Evolutionary conservation across 192 early-diverging fungal species (phyloP).

Genomic region (Dissophora ornata): DNA sequence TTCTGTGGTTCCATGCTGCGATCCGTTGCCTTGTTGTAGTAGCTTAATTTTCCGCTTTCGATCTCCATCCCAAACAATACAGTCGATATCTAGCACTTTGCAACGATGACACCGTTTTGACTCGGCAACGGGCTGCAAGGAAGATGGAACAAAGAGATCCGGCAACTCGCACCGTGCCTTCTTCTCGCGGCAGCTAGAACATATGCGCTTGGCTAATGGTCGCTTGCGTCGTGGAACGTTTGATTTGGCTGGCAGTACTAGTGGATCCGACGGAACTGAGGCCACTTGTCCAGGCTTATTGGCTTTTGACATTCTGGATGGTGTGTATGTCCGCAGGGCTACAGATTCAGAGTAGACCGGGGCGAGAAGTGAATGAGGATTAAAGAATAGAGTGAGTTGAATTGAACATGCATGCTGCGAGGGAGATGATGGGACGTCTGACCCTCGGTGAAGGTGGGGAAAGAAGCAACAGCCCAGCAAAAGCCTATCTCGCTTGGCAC

Average conservation of each 20-base stretch:
- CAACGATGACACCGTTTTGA: constrained; percentile 41
- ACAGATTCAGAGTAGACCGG: too few relatives aligned
- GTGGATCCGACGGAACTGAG: not conserved
- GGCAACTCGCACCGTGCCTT: constrained; percentile 36
- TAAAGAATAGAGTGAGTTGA: too few relatives aligned
- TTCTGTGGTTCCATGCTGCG: not conserved
- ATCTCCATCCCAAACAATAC: constrained; percentile 40
- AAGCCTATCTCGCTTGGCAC: too few relatives aligned
- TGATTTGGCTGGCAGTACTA: not conserved
- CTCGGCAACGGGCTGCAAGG: constrained; percentile 15
- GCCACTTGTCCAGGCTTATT: not conserved
- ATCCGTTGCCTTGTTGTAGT: not conserved
- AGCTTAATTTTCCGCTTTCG: constrained; percentile 28
- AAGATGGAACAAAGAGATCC: constrained; percentile 27
- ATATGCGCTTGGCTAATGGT: constrained; percentile 34
- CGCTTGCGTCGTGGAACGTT: constrained; percentile 8
- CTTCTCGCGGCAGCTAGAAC: constrained; percentile 30
- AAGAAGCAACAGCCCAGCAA: too few relatives aligned
- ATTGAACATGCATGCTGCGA: too few relatives aligned
- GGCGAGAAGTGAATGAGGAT: too few relatives aligned
- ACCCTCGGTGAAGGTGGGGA: too few relatives aligned
- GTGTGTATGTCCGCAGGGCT: too few relatives aligned
- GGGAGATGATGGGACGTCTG: too few relatives aligned
- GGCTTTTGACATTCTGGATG: not conserved
- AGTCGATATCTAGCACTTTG: constrained; percentile 24